Base-by-base conservation (phyloP, 805 yeast genomes). In the Teunomyces tritomae region DNA sequence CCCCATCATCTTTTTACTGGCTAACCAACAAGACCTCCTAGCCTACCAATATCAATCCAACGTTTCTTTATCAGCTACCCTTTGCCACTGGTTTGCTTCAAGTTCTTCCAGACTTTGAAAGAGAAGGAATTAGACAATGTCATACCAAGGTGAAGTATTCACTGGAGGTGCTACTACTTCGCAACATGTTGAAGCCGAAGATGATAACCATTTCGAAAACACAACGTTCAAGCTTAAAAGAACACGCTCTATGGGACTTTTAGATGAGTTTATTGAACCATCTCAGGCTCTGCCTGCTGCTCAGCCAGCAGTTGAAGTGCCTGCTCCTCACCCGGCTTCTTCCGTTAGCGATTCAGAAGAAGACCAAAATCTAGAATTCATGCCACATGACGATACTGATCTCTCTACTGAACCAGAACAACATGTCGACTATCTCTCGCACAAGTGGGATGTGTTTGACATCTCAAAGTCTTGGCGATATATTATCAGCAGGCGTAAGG, bases 381-480 rank as follows among this genome's bases (percentile, higher is more conserved):
- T 71, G 24, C 85, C 87, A n/a, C 94, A 85, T 57, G 97, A 91
- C 67, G 97, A 91, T 67, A 80, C 82, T 28, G 95, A 86, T 59
- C 74, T 91, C 32, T 79, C 79, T 45, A 80, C 82, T 55, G 94
- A 87, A 59, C 97, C 98, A 4, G 80, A 87, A 44, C 79, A 85
- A 46, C 97, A 91, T 62, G 99, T 94, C 7, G 99, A 94, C 70
- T 94, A 94, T 67, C 75, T 94, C 44, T 87, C 96, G 4, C 97
- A 94, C 64, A 78, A 94, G 64, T 94, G 99, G 99, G 89, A 89
- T 57, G 98, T 91, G 54, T 71, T 83, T 4, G 99, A 94, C 63
- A 88, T 94, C 28, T 88, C 96, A 9, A 88, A 88, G 53, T 89
- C 97, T 28, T 94, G 99, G 99, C 78, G 96, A 55, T 94, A 94